Conservation (phyloP, 352 stramenopile species). For the Phytopythium helicoides region DNA sequence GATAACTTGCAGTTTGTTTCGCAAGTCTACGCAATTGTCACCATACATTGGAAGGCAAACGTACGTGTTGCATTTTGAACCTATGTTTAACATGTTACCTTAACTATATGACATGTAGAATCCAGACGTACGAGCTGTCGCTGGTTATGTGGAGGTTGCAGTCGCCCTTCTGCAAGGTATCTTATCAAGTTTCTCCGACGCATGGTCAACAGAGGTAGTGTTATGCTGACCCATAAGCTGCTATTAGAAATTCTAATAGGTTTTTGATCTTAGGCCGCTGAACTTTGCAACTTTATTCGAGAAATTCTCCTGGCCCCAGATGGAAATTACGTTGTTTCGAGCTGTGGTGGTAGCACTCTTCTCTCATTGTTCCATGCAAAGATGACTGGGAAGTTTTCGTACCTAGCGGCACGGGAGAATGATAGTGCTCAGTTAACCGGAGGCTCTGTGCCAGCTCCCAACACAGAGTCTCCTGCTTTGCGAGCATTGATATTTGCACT, state of each 20-base stretch:
- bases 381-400: too few species aligned
- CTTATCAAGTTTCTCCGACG: too few species aligned
- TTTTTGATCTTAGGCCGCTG: conserved; percentile 10
- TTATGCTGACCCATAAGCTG: too few species aligned
- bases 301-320: conserved; percentile 49
- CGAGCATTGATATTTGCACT: too few species aligned
- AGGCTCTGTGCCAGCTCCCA: too few species aligned
- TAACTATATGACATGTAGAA: neutral
- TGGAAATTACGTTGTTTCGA: conserved; percentile 41
- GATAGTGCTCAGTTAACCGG: too few species aligned
- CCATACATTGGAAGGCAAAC: conserved; percentile 40
- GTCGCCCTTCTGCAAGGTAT: conserved; percentile 16
- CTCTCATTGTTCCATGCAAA: conserved; percentile 30
- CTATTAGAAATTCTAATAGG: too few species aligned
- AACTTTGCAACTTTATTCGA: conserved; percentile 64
- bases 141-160: conserved; percentile 61
- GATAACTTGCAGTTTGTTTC: conserved; percentile 44
- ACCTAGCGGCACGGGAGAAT: too few species aligned
- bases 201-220: too few species aligned
- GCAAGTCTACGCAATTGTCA: conserved; percentile 59
- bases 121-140: conserved; percentile 39
- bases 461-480: too few species aligned
- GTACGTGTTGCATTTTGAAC: conserved; percentile 12
- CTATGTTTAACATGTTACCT: neutral
- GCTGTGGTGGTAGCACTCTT: conserved; percentile 46